Evolutionary conservation across 2,329 filamentous ascomycete species (phyloP).

Genomic region (Biscogniauxia sp.): DNA sequence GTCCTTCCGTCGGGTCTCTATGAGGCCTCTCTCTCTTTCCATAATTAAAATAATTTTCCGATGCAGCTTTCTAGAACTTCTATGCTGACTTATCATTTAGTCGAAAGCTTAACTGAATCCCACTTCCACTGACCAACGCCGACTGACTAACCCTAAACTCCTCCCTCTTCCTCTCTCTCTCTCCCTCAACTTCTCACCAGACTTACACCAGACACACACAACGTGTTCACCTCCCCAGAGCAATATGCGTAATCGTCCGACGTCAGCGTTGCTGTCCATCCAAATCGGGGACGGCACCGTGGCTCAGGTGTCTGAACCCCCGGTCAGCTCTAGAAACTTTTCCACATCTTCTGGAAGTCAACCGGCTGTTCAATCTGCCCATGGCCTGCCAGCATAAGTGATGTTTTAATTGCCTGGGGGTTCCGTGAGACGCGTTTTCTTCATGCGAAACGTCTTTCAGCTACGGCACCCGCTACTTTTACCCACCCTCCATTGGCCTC

Average conservation of each 20-base stretch:
- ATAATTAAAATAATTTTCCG: neutral
- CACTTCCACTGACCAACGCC: too few species aligned
- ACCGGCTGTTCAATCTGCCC: constrained; percentile 18
- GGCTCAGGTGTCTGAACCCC: constrained; percentile 13
- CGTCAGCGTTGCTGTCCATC: neutral
- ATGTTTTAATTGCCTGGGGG: constrained; percentile 47
- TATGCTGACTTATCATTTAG: neutral
- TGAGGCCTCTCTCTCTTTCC: neutral
- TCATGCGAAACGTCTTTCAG: constrained; percentile 40
- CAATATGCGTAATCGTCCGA: neutral
- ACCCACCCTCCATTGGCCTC: constrained; percentile 24
- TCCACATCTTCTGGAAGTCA: constrained; percentile 14
- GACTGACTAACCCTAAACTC: neutral
- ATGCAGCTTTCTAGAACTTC: constrained; percentile 4
- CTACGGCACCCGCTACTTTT: constrained; percentile 8
- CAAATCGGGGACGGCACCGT: constrained; percentile 7
- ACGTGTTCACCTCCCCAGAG: too few species aligned
- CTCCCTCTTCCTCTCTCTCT: constrained; percentile 1
- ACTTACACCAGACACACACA: constrained; percentile 4
- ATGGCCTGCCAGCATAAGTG: constrained; percentile 41
- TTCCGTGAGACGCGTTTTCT: constrained; percentile 42
- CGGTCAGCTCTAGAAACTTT: constrained; percentile 9
- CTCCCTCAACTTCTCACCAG: neutral
- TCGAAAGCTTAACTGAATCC: neutral
- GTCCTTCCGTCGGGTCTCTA: neutral